Evolutionary conservation across 306 rosid genomes (phyloP).

Genomic region (Fagus sylvatica): DNA sequence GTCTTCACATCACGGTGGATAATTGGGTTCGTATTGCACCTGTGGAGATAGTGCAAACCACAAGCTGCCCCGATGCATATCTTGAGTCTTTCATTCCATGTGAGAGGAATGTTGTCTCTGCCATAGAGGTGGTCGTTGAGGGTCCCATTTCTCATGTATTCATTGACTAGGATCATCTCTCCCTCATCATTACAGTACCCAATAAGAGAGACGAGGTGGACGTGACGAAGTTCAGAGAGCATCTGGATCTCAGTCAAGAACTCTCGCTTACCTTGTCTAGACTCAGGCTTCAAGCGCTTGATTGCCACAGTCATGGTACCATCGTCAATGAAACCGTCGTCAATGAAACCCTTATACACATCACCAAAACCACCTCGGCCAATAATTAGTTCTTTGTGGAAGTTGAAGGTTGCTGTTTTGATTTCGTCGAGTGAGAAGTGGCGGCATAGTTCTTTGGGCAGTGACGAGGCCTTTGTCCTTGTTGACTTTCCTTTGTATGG

Average conservation of each 20-base stretch:
- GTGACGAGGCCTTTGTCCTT: background rate
- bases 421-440: conserved; percentile 24
- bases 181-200: conserved; percentile 46
- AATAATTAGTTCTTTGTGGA: conserved; percentile 15
- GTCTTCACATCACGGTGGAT: conserved; percentile 62
- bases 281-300: conserved; percentile 38
- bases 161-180: conserved; percentile 52
- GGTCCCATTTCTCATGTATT: conserved; percentile 47
- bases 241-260: conserved; percentile 41
- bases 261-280: conserved; percentile 45
- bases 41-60: conserved; percentile 59
- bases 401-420: conserved; percentile 28
- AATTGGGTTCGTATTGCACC: conserved; percentile 32
- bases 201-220: conserved; percentile 39
- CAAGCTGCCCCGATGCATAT: conserved; percentile 55
- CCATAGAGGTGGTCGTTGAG: conserved; percentile 48
- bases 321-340: too few relatives aligned
- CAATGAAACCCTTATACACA: conserved; percentile 3
- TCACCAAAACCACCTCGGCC: conserved; percentile 39
- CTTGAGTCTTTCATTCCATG: conserved; percentile 45
- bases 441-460: conserved; percentile 28
- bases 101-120: conserved; percentile 21
- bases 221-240: conserved; percentile 39
- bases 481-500: background rate
- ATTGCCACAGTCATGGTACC: background rate